Base-by-base conservation (phyloP, 176 grass and related monocot species). In the Avena sativa region DNA sequence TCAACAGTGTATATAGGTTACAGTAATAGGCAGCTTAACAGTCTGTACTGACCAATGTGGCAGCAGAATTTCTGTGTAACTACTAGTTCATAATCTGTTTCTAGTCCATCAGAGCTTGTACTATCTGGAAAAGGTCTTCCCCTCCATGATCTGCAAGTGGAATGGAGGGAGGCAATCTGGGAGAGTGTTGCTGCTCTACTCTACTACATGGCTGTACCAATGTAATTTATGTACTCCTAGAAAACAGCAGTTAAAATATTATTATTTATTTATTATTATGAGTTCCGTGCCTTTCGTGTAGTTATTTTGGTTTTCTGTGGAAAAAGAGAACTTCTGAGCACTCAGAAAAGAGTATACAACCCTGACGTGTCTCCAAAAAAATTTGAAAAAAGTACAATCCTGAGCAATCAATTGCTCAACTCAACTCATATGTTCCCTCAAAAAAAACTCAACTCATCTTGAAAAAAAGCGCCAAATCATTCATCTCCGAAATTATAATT, bases 1-100 rank as follows among this genome's bases (percentile, higher is more conserved):
- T 85, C 60, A 30, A 78, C 30, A 71, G 23, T 92, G 88, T 97
- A 87, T 52, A 94, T 91, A 91, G 50, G 68, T 44, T 44, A 65
- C 30, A 34, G 84, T 62, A 82, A 77, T 93, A 89, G 86, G 46
- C 4, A 48, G 66, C 84, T 81, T 75, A 11, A 11, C 55, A 12
- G 76, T 65, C 82, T 86, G 82, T 79, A 81, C 61, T 32, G 63
- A 63, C 81, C 71, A 55, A 88, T 82, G 82, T 83, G 64, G 68
- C 20, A 25, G 62, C 58, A 88, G 57, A 50, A 89, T 82, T 69
- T 19, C 73, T 71, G 13, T 95, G 78, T 91, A 91, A 80, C 59
- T 86, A 80, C 59, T 86, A 53, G 84, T 80, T 84, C 78, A 57
- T 87, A 9, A 44, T 84, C 59, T 90, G 80, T 79, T 90, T 66